phyloP scores from a whole-genome alignment of 192 early-diverging fungal genomes.

The Umbelopsis ramanniana region DNA sequence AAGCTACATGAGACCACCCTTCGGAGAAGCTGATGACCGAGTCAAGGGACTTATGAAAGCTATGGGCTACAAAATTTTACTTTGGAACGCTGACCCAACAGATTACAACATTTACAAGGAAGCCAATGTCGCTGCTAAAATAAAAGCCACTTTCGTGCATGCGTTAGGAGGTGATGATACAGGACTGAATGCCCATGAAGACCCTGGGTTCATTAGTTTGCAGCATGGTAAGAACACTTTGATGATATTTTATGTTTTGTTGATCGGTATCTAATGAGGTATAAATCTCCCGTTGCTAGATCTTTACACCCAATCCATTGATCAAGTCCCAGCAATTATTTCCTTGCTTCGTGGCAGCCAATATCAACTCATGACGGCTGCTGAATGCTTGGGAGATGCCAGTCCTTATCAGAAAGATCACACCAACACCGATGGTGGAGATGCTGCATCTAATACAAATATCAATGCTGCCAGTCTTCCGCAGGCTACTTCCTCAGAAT shows the following conservation, averaged over 20 bases:
- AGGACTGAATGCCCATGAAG: slow-evolving; percentile 22
- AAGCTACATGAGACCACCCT: slow-evolving; percentile 66
- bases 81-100: slow-evolving; percentile 45
- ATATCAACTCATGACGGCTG: slow-evolving; percentile 26
- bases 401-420: slow-evolving; percentile 1
- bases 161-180: slow-evolving; percentile 10
- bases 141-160: slow-evolving; percentile 9
- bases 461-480: background rate
- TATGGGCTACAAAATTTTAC: slow-evolving; percentile 41
- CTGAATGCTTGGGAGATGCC: slow-evolving; percentile 29
- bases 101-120: slow-evolving; percentile 34
- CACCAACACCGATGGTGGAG: background rate
- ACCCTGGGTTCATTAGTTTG: slow-evolving; percentile 40
- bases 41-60: slow-evolving; percentile 49
- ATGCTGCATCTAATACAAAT: too few species aligned
- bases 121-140: slow-evolving; percentile 18
- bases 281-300: slow-evolving; percentile 11
- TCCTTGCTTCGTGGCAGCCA: slow-evolving; percentile 19
- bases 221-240: slow-evolving; percentile 36
- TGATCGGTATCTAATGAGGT: background rate
- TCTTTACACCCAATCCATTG: slow-evolving; percentile 30
- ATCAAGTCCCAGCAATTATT: slow-evolving; percentile 27
- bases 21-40: slow-evolving; percentile 62
- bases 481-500: background rate
- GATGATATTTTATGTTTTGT: too few species aligned